A percentile compares a stretch with the other conserved stretches of the same genome.
Evolutionary conservation across 139 green algal genomes (phyloP).

Genomic region (Ulvella scutata): DNA sequence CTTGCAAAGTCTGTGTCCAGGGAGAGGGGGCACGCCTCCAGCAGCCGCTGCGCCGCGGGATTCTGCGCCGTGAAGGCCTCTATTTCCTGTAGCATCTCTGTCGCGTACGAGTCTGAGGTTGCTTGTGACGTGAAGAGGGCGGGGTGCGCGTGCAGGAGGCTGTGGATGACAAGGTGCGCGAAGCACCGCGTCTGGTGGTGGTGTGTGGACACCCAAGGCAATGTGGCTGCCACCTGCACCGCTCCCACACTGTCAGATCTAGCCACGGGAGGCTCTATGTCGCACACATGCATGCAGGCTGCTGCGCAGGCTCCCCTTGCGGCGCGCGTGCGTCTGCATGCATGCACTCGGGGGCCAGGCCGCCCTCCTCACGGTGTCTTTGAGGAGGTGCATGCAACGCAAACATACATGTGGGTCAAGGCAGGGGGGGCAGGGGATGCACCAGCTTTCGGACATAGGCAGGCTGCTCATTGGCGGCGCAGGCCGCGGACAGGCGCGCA

Average conservation of each 20-base stretch:
- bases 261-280: too few species aligned
- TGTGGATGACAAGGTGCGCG: neutral
- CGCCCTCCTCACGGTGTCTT: too few species aligned
- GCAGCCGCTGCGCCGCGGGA: neutral
- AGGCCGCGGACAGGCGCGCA: neutral
- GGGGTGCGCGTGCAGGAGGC: neutral
- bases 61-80: neutral
- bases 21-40: neutral
- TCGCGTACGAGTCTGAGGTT: neutral
- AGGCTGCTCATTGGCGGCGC: neutral
- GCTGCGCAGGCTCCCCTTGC: too few species aligned
- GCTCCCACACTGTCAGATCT: too few species aligned
- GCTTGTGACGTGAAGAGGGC: neutral
- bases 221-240: neutral
- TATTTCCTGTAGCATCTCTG: neutral
- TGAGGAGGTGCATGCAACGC: too few species aligned
- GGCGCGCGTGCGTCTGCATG: too few species aligned
- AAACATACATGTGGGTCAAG: too few species aligned
- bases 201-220: neutral
- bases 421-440: neutral
- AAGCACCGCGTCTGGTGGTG: constrained; percentile 1
- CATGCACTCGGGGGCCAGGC: too few species aligned
- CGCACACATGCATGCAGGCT: too few species aligned
- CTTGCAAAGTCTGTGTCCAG: neutral
- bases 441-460: neutral